Evolutionary conservation across 768 basidiomycete species (phyloP).

Genomic region (Boletus vermiculosoides): DNA sequence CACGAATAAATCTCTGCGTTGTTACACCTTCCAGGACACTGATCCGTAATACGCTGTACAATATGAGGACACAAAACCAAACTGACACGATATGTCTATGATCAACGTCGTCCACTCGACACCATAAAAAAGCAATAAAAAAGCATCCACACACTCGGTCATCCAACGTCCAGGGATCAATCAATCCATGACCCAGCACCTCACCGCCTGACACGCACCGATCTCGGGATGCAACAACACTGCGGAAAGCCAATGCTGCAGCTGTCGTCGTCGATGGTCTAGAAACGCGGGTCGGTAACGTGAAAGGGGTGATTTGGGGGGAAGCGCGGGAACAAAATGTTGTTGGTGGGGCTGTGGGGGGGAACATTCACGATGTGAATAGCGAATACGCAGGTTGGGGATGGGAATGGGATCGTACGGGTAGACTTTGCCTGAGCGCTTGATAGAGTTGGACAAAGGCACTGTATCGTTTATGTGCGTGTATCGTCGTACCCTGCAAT

Average conservation of each 20-base stretch:
- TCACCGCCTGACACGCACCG: constrained; percentile 58
- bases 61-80: too few species aligned
- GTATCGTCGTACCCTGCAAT: constrained; percentile 56
- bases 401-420: constrained; percentile 37
- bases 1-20: too few species aligned
- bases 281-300: constrained; percentile 69
- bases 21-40: too few species aligned
- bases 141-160: background rate
- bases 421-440: constrained; percentile 49
- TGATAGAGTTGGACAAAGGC: constrained; percentile 57
- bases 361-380: background rate
- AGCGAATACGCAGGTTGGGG: background rate
- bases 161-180: too few species aligned
- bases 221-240: constrained; percentile 70
- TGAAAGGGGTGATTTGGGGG: constrained; percentile 67
- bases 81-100: background rate
- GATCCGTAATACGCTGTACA: too few species aligned
- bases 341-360: constrained; percentile 41
- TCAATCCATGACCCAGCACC: constrained; percentile 58
- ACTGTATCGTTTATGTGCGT: constrained; percentile 65
- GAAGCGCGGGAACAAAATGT: constrained; percentile 54
- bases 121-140: constrained; percentile 16
- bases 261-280: constrained; percentile 54
- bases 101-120: background rate
- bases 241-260: constrained; percentile 65